These are phyloP conservation scores for Fusarium pseudonygamai DNA, from an alignment of 2,329 filamentous ascomycete species.

Conservation along the genomic window DNA sequence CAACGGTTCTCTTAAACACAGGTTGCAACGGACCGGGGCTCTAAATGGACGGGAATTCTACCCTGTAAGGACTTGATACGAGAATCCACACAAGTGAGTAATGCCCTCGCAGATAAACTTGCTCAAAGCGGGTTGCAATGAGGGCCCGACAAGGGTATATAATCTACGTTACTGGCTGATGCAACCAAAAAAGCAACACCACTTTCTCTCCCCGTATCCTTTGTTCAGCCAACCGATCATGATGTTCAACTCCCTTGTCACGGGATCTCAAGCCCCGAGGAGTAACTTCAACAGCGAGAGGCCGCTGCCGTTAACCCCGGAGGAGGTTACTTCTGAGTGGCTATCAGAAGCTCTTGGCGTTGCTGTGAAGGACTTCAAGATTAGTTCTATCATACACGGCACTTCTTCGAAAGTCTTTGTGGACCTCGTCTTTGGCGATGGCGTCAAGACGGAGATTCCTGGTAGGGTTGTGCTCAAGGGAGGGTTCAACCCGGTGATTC, in stretches of 20 bases:
- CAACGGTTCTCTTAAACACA: not conserved
- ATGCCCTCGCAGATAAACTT: not conserved
- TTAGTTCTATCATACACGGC: not conserved
- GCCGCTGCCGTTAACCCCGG: not conserved
- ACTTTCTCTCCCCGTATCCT: not conserved
- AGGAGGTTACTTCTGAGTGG: not conserved
- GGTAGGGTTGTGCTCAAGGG: not conserved
- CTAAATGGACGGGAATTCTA: too few species aligned
- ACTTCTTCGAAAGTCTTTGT: slow-evolving; percentile 5
- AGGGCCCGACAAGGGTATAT: not conserved
- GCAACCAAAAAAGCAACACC: not conserved
- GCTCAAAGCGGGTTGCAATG: not conserved
- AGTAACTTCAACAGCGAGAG: not conserved
- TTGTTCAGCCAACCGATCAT: not conserved
- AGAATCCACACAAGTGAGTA: not conserved
- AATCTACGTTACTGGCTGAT: not conserved
- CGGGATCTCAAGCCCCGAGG: not conserved
- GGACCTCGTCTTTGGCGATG: not conserved
- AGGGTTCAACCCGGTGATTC: not conserved
- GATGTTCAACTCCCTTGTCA: not conserved
- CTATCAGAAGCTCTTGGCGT: not conserved
- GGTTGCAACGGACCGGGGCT: not conserved
- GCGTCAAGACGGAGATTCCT: not conserved
- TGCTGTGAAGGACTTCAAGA: not conserved
- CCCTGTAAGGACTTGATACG: too few species aligned